Base-by-base conservation (phyloP, 129 eudicot genomes). In the Chrysanthemum makinoi region DNA sequence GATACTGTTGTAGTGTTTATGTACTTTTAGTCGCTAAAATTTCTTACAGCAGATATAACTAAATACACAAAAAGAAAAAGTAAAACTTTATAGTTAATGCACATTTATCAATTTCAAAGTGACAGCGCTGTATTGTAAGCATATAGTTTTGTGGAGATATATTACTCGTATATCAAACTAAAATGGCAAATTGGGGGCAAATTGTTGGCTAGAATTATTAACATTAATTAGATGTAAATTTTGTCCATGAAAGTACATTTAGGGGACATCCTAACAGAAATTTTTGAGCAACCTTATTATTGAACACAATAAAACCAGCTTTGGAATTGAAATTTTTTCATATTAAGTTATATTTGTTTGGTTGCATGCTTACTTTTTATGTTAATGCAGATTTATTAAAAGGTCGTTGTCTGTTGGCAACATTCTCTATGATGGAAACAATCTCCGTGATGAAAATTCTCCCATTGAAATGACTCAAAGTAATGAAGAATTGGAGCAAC, bases 381-480 rank as follows among this genome's bases (percentile, higher is more conserved):
- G 47, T 62, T n/a, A 75, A 53, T 71, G 80, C 80, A 89, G 96
- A 85, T 67, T 80, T 30, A 62, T 88, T 51, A 89, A 70, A 80
- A 86, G 96, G 80, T 89, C 99, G 3, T 46, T 89, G 20, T 94
- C 99, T 7, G 99, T 87, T 18, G 99, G 97, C 47, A 88, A 87
- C 80, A 77, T 94, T 66, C 79, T 87, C 55, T 80, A 71, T 54
- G 96, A 87, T 72, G 99, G 91, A 15, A 88, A 84, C 76, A 72
- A 85, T 48, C 79, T 85, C 46, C 70, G 69, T 71, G 93, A 85
- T 11, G 75, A 80, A 71, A 81, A 67, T 79, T 79, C 90, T 47
- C 50, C 87, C 59, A 83, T 82, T 7, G 84, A 75, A 74, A 73
- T 76, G 22, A 55, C 73, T 43, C 65, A 71, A 80, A 65, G 65